Base-by-base conservation (phyloP, 1,139 yeast genomes). In the Nakaseomyces kungkrabaensis region DNA sequence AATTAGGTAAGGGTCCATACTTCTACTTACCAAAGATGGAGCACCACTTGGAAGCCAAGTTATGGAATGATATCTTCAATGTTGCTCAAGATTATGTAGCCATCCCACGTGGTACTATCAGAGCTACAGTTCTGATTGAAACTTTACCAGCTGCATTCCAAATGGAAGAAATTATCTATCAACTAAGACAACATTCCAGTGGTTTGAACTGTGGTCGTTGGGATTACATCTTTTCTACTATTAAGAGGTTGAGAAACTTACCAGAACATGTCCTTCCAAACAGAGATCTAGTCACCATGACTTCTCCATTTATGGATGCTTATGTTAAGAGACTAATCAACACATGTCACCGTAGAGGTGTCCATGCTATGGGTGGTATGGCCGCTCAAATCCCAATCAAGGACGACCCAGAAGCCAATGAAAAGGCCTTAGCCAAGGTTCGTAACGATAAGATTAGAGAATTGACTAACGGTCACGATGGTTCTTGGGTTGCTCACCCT, bases 401-500 rank as follows among this genome's bases (percentile, higher is more conserved):
- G 66, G 74, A 78, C 55, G 87, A 82, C 60, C 73, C 73, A 45
- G 77, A 68, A 48, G 79, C 80, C 52, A 82, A 82, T 68, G 72
- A 73, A 50, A 70, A 71, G 51, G 88, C 87, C 6, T 73, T 82
- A 75, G 77, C 75, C 48, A 81, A 82, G 58, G 89, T 83, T 48
- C 75, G 77, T 55, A 77, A 74, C 61, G 90, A 83, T 64, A 83
- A 83, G 66, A 73, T 80, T 59, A 74, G 92, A 63, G 94, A 85
- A 68, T 82, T 83, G 46, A 69, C 73, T 46, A 82, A 84, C 52
- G 92, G 92, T 48, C 87, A 86, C 68, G 92, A 85, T 70, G 88
- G 92, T 46, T 82, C 90, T 54, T 85, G 94, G 94, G 85, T 85
- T 65, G 92, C 92, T 22, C 92, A 85, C 66, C 94, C 94, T 5